These are phyloP conservation scores for Cyathus striatus DNA, from an alignment of 768 basidiomycete genomes.

Conservation along the genomic window DNA sequence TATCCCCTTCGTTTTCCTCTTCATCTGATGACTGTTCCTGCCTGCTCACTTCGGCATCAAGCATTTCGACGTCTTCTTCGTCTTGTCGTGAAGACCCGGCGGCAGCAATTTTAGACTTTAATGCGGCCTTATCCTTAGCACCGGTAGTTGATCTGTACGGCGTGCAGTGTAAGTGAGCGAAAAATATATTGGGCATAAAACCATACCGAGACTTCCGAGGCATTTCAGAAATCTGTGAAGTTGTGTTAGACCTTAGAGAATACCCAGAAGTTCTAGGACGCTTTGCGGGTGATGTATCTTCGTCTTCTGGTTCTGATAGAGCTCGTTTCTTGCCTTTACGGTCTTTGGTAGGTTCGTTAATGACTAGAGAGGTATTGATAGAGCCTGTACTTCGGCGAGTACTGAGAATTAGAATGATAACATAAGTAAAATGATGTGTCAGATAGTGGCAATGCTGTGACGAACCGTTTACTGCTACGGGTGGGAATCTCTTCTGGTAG, in stretches of 20 bases:
- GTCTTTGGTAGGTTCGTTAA: slow-evolving; percentile 75
- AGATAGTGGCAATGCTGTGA: slow-evolving; percentile 15
- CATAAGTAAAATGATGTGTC: slow-evolving; percentile 22
- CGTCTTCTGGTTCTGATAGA: slow-evolving; percentile 73
- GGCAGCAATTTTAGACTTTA: slow-evolving; percentile 54
- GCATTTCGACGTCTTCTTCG: slow-evolving; percentile 76
- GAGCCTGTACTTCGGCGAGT: slow-evolving; percentile 50
- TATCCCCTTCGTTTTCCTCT: slow-evolving; percentile 9
- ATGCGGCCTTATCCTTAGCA: slow-evolving; percentile 54
- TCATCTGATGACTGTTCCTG: slow-evolving; percentile 34
- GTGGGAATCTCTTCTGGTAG: slow-evolving; percentile 41
- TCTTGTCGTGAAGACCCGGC: slow-evolving; percentile 61
- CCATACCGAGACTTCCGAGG: slow-evolving; percentile 69
- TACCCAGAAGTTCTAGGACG: slow-evolving; percentile 59
- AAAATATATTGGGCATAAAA: slow-evolving; percentile 5
- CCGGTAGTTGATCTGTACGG: slow-evolving; percentile 38
- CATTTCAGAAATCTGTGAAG: slow-evolving; percentile 49
- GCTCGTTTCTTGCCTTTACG: slow-evolving; percentile 93
- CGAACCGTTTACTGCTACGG: slow-evolving; percentile 62
- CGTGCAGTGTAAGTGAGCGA: slow-evolving; percentile 9
- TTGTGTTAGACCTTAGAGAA: slow-evolving; percentile 59
- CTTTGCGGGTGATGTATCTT: slow-evolving; percentile 47
- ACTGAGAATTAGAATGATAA: slow-evolving; percentile 33
- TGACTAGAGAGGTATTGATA: slow-evolving; percentile 43
- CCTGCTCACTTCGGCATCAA: slow-evolving; percentile 52